Base-by-base conservation (phyloP, 371 early-diverging fungal genomes). In the Chytridium lagenaria region DNA sequence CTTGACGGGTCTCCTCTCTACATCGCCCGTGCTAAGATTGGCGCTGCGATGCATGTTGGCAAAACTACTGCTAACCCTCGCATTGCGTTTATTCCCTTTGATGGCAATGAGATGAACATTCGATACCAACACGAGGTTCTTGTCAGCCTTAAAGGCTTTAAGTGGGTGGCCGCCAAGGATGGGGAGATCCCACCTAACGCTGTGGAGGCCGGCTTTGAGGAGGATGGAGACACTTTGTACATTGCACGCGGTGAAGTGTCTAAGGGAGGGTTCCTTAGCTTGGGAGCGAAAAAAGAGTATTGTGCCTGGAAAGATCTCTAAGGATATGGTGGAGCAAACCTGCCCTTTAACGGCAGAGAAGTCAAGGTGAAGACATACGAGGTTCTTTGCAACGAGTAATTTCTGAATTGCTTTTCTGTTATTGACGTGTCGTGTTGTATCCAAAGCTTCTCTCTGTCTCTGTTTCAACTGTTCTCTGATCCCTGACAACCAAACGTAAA, bases 61-160 rank as follows among this genome's bases (percentile, higher is more conserved):
- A 50, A 1, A 44, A 34, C 63, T 12, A 10, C 34, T 40, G 67
- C 15, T 15, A 15, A 22, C 22, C 68, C 28, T 31, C 26, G 34
- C 36, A 31, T 19, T 5, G 50, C 59, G 19, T 33, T 52, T 1
- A 30, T 73, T 28, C 30, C 44, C 1, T 73, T 30, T 26, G 50
- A 55, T 49, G 51, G 57, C 7, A 55, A 39, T 28, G 61, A 73
- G 40, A 44, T 68, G 1, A 23, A 23, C n/a, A 49, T 67, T 19
- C 2, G 26, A n/a, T 72, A 44, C 40, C 55, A 49, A n/a, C 72
- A 72, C 59, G 72, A 72, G 38, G 57, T 72, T 40, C 51, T 72
- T 49, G 52, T 34, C 15, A 50, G 33, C 44, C 22, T 65, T 7
- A 34, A 51, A n/a, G 57, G 44, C 19, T 36, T 57, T 3, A 26